These are phyloP conservation scores for Nakataea oryzae DNA, from an alignment of 2,329 filamentous ascomycete species.

Conservation along the genomic window DNA sequence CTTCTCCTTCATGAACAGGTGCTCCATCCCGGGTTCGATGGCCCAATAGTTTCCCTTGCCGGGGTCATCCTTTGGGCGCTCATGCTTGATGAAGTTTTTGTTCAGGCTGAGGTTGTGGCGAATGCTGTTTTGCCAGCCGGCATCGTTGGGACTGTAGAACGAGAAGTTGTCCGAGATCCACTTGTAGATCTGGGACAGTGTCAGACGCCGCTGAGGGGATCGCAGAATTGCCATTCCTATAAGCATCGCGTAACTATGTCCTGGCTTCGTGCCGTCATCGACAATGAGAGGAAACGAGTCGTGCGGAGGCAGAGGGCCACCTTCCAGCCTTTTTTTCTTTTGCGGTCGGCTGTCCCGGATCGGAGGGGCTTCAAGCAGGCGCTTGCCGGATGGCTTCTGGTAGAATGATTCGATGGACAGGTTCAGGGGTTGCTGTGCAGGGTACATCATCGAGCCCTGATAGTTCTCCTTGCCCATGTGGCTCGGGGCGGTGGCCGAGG, in stretches of 20 bases:
- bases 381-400: slow-evolving; percentile 43
- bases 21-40: slow-evolving; percentile 82
- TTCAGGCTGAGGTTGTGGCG: slow-evolving; percentile 94
- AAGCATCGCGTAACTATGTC: slow-evolving; percentile 86
- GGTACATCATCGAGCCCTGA: slow-evolving; percentile 37
- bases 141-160: slow-evolving; percentile 76
- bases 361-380: slow-evolving; percentile 63
- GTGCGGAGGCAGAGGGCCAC: slow-evolving; percentile 51
- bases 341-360: slow-evolving; percentile 55
- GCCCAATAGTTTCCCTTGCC: slow-evolving; percentile 98
- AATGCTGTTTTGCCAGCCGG: slow-evolving; percentile 98
- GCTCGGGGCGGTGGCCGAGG: slow-evolving; percentile 13
- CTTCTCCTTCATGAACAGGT: slow-evolving; percentile 84
- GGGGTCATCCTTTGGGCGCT: slow-evolving; percentile 91
- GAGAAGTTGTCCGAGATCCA: slow-evolving; percentile 96
- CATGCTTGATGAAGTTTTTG: slow-evolving; percentile 93
- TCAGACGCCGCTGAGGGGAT: slow-evolving; percentile 72
- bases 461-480: slow-evolving; percentile 44
- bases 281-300: slow-evolving; percentile 71
- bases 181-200: slow-evolving; percentile 92
- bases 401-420: slow-evolving; percentile 42
- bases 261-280: slow-evolving; percentile 82
- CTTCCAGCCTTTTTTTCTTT: slow-evolving; percentile 60
- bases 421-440: slow-evolving; percentile 34
- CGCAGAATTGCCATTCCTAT: slow-evolving; percentile 96